phyloP scores from a whole-genome alignment of 805 yeast genomes.

The Wickerhamiella slavikovae region DNA sequence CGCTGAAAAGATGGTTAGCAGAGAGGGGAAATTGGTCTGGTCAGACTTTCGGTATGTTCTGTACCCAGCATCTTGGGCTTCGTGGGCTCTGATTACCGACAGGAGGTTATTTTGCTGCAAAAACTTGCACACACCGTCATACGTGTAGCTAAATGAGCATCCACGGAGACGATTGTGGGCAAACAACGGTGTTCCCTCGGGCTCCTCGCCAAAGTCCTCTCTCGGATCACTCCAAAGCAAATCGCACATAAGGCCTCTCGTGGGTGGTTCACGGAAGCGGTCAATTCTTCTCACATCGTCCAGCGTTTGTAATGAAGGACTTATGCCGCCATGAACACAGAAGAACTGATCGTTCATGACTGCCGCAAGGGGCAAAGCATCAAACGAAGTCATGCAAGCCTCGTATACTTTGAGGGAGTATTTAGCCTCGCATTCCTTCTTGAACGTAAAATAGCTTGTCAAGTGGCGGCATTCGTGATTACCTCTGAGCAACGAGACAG shows the following conservation, averaged over 20 bases:
- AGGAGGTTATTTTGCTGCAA: constrained; percentile 57
- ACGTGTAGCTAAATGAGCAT: constrained; percentile 79
- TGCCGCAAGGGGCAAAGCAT: constrained; percentile 79
- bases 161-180: constrained; percentile 63
- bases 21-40: constrained; percentile 71
- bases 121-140: constrained; percentile 60
- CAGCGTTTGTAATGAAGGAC: constrained; percentile 57
- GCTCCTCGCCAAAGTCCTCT: constrained; percentile 62
- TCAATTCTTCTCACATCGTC: constrained; percentile 50
- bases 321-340: constrained; percentile 91
- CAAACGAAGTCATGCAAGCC: constrained; percentile 57
- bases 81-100: constrained; percentile 87
- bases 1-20: constrained; percentile 82
- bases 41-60: constrained; percentile 78
- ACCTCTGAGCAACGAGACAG: constrained; percentile 72
- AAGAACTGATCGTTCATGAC: constrained; percentile 84
- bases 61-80: constrained; percentile 95
- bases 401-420: constrained; percentile 41
- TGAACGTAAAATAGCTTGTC: constrained; percentile 85
- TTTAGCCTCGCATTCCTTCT: constrained; percentile 74
- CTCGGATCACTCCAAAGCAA: constrained; percentile 90
- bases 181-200: constrained; percentile 22
- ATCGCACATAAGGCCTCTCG: constrained; percentile 86
- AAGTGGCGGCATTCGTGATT: constrained; percentile 89
- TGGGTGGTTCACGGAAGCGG: constrained; percentile 83